Base-by-base conservation (phyloP, 768 basidiomycete species). In the Hericium erinaceus region DNA sequence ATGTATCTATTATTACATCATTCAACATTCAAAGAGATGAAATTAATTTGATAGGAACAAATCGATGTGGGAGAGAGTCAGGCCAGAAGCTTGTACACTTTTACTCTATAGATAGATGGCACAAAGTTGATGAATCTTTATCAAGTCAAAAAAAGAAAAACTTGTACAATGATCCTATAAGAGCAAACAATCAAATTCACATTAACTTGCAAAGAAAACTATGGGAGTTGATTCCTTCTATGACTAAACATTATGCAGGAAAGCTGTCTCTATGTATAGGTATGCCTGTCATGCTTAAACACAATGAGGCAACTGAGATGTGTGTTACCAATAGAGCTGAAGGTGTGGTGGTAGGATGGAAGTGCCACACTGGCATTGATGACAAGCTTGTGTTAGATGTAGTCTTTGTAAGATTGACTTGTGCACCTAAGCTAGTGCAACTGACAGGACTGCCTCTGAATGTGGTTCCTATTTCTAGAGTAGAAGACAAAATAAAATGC, bases 1-100 rank as follows among this genome's bases (percentile, higher is more conserved):
- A 73, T 65, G 64, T 72, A 2, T 68, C 75, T 3, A 65, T 77
- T 12, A 77, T 79, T 28, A 75, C 73, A 2, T 65, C 67, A 3
- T 58, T 60, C 16, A 77, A 75, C 67, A 33, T 63, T 11, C 65
- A 72, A 24, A 70, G 72, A 57, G 75, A 77, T 61, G 57, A 64
- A 55, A 67, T 75, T 0, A 78, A 78, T 63, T n/a, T 61, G 9
- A 5, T 71, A 0, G 72, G 72, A 2, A 39, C 55, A 16, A 9
- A 53, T 13, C 57, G 68, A 13, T 78, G 73, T 68, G 69, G 74
- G 1, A 12, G 22, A 28, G 73, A 75, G 11, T 66, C 59, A 10
- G 49, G 55, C 0, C 72, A 71, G 58, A 12, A 40, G 1, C 50
- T 74, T 11, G 24, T 18, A 15, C 6, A 63, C 6, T 74, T 73